Evolutionary conservation across 768 basidiomycete genomes (phyloP).

Genomic region (Tremella yokohamensis): DNA sequence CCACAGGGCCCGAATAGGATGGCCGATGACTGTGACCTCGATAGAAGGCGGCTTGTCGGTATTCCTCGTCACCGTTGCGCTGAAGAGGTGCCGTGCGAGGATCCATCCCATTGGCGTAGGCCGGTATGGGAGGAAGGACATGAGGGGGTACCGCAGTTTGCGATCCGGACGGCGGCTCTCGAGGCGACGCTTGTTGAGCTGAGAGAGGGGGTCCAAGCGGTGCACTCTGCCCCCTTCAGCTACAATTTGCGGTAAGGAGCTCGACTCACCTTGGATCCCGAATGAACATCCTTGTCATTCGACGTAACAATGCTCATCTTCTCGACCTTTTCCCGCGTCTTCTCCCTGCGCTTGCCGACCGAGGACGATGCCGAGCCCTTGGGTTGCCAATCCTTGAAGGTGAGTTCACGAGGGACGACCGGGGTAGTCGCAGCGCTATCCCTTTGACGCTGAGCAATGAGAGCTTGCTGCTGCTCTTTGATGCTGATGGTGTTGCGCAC

Average conservation of each 20-base stretch:
- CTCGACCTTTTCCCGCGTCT: constrained; percentile 45
- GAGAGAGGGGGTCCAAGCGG: constrained; percentile 38
- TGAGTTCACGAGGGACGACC: constrained; percentile 38
- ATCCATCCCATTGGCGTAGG: constrained; percentile 29
- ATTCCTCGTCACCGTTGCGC: constrained; percentile 28
- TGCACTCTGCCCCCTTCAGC: constrained; percentile 28
- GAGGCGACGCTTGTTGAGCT: constrained; percentile 31
- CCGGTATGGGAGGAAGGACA: constrained; percentile 19
- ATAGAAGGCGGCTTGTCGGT: constrained; percentile 8
- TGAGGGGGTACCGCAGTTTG: constrained; percentile 34
- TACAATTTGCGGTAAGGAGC: too few species aligned
- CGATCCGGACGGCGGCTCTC: constrained; percentile 30
- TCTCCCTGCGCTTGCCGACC: constrained; percentile 36
- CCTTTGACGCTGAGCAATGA: constrained; percentile 41
- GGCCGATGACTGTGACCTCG: constrained; percentile 5
- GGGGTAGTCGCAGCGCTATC: constrained; percentile 31
- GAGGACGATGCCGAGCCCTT: constrained; percentile 23
- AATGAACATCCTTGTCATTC: constrained; percentile 30
- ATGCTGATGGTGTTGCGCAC: constrained; percentile 45
- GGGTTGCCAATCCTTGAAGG: constrained; percentile 45
- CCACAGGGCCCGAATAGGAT: constrained; percentile 5
- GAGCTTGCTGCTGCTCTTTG: constrained; percentile 46
- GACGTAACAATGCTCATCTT: constrained; percentile 39
- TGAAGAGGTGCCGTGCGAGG: constrained; percentile 33
- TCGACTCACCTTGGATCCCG: constrained; percentile 37